Base-by-base conservation (phyloP, 345 rosid genomes). In the Melaleuca quinquenervia region DNA sequence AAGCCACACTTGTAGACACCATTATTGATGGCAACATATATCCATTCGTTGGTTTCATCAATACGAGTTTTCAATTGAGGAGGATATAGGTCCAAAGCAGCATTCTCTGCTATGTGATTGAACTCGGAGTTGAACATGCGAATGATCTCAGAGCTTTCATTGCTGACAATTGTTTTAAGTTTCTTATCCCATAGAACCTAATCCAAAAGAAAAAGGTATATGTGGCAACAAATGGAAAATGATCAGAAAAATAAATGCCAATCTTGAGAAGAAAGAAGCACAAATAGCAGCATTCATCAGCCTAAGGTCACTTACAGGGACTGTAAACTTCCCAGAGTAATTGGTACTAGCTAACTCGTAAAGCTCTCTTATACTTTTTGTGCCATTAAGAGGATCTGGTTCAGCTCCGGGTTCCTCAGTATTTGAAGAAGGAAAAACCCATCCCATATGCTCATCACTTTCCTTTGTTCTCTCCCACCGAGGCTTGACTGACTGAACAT, bases 391-490 rank as follows among this genome's bases (percentile, higher is more conserved):
- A 88, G 91, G 88, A 87, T 95, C 96, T 21, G 94, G 95, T 49
- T 90, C 96, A 89, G 99, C 97, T 89, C 94, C 99, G 20, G 89
- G 91, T 83, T 94, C 96, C 90, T 96, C 97, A 1, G 92, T 86
- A 29, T 88, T 87, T 18, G 93, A 89, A 56, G 89, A 85, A 26
- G 97, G 94, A 83, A 97, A 97, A 51, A 97, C 92, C 98, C 99
- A 97, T 85, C 99, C 97, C 93, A 92, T 94, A 88, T 95, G 98
- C 84, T 95, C 96, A 89, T 95, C 99, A 2, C 82, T 90, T 51
- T 94, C 97, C 85, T 94, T 95, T 18, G 99, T 96, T 92, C 92
- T 93, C 88, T 89, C 98, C 99, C 99, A 97, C 85, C 91, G 92
- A 32, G 98, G 96, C 82, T 95, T 93, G 50, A 93, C 96, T 15